Evolutionary conservation across 2,329 filamentous ascomycete species (phyloP), one percentile per base, ranked within the genome.

Genomic region (Nemania abortiva): DNA sequence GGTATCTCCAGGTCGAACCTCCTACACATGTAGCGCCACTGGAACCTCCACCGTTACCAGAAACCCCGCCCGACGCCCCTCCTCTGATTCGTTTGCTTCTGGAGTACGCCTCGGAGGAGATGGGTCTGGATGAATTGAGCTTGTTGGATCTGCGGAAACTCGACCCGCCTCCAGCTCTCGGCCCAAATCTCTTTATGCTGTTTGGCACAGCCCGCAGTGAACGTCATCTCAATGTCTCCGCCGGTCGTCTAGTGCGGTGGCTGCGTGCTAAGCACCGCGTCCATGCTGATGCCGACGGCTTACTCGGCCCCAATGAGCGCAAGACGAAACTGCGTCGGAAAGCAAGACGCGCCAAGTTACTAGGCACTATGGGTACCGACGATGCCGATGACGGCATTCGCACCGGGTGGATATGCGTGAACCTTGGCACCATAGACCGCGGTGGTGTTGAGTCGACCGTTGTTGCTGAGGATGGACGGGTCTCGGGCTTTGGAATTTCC

Each of bases 401-500:
- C 13, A 98, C 95, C 0, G 95, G 94, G 10, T 99, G 96, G 96
- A 92, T 99, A 22, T 99, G 96, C 80, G 92, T 98, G 69, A 97
- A 97, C 78, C 87, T 96, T 10, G 93, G 93, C 4, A 88, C 88
- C 18, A 86, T 94, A 0, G 88, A 91, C 52, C 86, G 87, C 24
- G 83, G 85, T n/a, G 75, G 78, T 18, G 76, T 78, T 9, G 85
- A 88, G 70, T 77, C 81, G 15, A 78, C 81, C 11, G 80, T 83
- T 29, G 77, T 85, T 45, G 83, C 85, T 22, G 82, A 83, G 18
- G 81, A 82, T 13, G 85, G 89, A 15, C 84, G 87, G 9, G 89
- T 95, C 66, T 90, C 94, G 39, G 95, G 95, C 0, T 98, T 98
- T 76, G 93, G 94, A 1, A 78, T 83, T 0, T 76, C 82, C 4